These are phyloP conservation scores for Trametopsis cervina DNA, from an alignment of 768 basidiomycete genomes.

Conservation along the genomic window DNA sequence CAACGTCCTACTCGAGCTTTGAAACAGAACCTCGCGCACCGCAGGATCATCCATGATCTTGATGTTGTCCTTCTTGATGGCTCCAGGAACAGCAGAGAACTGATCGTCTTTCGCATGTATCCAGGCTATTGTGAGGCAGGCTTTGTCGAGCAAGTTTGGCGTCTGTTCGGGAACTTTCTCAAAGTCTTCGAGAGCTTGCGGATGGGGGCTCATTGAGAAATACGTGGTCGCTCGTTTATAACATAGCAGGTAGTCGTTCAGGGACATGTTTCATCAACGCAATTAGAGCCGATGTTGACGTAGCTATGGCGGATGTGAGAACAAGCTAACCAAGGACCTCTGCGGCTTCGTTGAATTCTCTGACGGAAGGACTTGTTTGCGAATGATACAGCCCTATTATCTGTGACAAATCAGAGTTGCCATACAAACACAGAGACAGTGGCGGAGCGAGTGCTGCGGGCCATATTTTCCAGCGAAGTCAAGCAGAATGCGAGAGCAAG, in stretches of 20 bases:
- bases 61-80: constrained; percentile 50
- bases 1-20: constrained; percentile 65
- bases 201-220: constrained; percentile 67
- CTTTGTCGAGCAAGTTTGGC: constrained; percentile 68
- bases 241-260: constrained; percentile 79
- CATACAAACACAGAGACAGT: constrained; percentile 19
- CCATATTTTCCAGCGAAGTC: constrained; percentile 16
- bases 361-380: constrained; percentile 62
- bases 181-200: constrained; percentile 77
- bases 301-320: background rate
- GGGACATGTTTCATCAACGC: constrained; percentile 77
- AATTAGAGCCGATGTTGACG: too few species aligned
- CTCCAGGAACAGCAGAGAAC: constrained; percentile 54
- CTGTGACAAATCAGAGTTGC: constrained; percentile 24
- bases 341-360: constrained; percentile 78
- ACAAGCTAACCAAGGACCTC: constrained; percentile 68
- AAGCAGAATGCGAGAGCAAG: too few species aligned
- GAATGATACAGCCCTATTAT: constrained; percentile 51
- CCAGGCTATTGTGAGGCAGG: constrained; percentile 82
- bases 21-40: constrained; percentile 49
- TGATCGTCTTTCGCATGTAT: constrained; percentile 77
- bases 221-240: constrained; percentile 93
- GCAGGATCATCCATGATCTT: constrained; percentile 44
- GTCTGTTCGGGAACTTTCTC: constrained; percentile 75
- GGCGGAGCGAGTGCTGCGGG: constrained; percentile 13